Evolutionary conservation across 768 basidiomycete genomes (phyloP).

Genomic region (Hypholoma sublateritium): DNA sequence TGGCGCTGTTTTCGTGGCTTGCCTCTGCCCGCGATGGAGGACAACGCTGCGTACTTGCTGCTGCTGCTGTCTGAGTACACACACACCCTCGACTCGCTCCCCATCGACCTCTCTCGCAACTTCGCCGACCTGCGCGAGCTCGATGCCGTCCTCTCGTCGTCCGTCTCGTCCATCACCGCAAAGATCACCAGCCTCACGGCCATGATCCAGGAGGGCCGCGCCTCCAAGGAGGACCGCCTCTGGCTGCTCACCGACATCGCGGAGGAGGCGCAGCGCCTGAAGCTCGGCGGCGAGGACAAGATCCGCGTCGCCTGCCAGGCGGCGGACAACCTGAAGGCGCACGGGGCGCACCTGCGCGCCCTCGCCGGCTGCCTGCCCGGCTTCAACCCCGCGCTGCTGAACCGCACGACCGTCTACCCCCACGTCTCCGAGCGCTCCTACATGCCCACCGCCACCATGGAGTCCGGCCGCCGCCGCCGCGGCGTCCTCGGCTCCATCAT

Average conservation of each 20-base stretch:
- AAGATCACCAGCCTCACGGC: slow-evolving; percentile 76
- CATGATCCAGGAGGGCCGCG: slow-evolving; percentile 68
- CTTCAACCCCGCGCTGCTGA: slow-evolving; percentile 56
- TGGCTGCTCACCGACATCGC: slow-evolving; percentile 90
- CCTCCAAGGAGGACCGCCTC: slow-evolving; percentile 71
- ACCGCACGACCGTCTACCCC: slow-evolving; percentile 69
- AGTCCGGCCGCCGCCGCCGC: slow-evolving; percentile 64
- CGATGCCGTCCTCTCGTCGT: slow-evolving; percentile 93
- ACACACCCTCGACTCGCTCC: slow-evolving; percentile 91
- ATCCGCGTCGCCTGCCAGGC: slow-evolving; percentile 92
- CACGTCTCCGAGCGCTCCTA: slow-evolving; percentile 71
- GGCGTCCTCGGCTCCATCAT: slow-evolving; percentile 51
- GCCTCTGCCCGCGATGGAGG: slow-evolving; percentile 10
- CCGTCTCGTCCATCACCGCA: slow-evolving; percentile 75
- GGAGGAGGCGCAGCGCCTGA: slow-evolving; percentile 88
- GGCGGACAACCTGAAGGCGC: slow-evolving; percentile 79
- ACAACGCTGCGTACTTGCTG: slow-evolving; percentile 57
- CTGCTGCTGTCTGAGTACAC: slow-evolving; percentile 79
- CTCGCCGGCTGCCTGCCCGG: slow-evolving; percentile 65
- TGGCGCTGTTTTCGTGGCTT: slow-evolving; percentile 1
- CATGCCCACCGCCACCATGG: slow-evolving; percentile 58
- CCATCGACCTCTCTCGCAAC: slow-evolving; percentile 89
- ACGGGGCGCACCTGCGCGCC: slow-evolving; percentile 58
- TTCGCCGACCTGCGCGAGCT: slow-evolving; percentile 97
- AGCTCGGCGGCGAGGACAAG: slow-evolving; percentile 96